Conservation (phyloP, 2,329 filamentous ascomycete species). For the Westerdykella ornata region DNA sequence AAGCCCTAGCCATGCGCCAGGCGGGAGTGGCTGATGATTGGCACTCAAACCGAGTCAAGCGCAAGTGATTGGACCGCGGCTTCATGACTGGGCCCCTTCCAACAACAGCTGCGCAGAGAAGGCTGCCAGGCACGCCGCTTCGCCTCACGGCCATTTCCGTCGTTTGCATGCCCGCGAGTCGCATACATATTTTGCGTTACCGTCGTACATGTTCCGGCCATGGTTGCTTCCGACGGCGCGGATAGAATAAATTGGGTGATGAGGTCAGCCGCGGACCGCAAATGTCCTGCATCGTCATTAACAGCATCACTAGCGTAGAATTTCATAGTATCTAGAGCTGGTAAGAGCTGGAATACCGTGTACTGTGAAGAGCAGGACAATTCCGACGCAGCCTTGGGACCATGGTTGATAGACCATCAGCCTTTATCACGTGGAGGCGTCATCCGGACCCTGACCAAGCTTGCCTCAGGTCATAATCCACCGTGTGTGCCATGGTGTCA, state of each 20-base stretch:
- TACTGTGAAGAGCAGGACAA: constrained; percentile 1
- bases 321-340: too few relatives aligned
- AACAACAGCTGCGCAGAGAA: neutral
- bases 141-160: neutral
- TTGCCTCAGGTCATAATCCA: too few relatives aligned
- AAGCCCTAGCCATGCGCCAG: too few relatives aligned
- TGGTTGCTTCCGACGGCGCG: neutral
- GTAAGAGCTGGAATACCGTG: too few relatives aligned
- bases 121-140: neutral
- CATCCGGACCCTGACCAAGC: neutral
- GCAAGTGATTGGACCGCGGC: constrained; percentile 12
- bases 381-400: constrained; percentile 1
- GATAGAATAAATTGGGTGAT: constrained; percentile 12
- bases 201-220: too few relatives aligned
- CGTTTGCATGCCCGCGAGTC: constrained; percentile 10
- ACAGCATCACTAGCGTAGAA: too few relatives aligned
- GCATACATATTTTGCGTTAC: too few relatives aligned
- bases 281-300: neutral
- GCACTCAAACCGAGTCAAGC: constrained; percentile 8
- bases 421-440: constrained; percentile 5
- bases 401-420: constrained; percentile 2
- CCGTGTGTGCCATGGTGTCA: too few relatives aligned
- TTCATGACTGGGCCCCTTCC: neutral
- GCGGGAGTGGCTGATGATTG: constrained; percentile 26
- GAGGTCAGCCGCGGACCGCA: constrained; percentile 20